A percentile compares a stretch with the other conserved stretches of the same genome.
Evolutionary conservation across 306 rosid species (phyloP).

Genomic region (Parietaria judaica): DNA sequence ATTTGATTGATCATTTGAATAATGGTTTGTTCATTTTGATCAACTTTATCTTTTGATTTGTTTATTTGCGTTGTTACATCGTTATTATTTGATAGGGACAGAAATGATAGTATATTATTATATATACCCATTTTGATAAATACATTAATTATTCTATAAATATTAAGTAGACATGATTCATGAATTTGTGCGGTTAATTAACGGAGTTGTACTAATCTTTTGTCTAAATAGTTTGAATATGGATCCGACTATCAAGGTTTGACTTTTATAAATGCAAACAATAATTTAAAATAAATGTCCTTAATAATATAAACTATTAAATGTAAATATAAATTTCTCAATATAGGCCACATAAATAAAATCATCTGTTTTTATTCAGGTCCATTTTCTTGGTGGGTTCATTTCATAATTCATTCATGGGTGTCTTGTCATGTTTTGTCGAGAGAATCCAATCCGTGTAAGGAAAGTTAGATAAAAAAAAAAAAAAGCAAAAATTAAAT

Average conservation of each 20-base stretch:
- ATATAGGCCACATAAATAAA: too few relatives aligned
- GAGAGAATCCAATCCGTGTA: too few relatives aligned
- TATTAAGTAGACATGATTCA: background rate
- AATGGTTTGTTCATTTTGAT: too few relatives aligned
- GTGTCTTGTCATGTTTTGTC: too few relatives aligned
- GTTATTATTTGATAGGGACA: slow-evolving; percentile 6
- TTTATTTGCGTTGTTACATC: too few relatives aligned
- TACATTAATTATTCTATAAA: background rate
- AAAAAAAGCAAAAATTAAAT: background rate
- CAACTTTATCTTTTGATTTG: too few relatives aligned
- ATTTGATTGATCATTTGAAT: too few relatives aligned
- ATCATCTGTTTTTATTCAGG: too few relatives aligned
- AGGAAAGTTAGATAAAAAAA: background rate
- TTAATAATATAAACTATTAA: background rate
- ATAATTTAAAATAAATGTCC: background rate
- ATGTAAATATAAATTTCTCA: too few relatives aligned
- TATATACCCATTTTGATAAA: background rate
- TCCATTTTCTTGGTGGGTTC: too few relatives aligned
- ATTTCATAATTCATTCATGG: too few relatives aligned
- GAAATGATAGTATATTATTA: background rate
- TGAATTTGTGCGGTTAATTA: background rate
- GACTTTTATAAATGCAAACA: background rate
- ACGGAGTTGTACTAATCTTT: background rate
- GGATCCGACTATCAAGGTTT: background rate
- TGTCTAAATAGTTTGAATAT: background rate